A percentile compares a stretch with the other conserved stretches of the same genome.
phyloP scores from a whole-genome alignment of 192 early-diverging fungal genomes.

The Coemansia sp. region DNA sequence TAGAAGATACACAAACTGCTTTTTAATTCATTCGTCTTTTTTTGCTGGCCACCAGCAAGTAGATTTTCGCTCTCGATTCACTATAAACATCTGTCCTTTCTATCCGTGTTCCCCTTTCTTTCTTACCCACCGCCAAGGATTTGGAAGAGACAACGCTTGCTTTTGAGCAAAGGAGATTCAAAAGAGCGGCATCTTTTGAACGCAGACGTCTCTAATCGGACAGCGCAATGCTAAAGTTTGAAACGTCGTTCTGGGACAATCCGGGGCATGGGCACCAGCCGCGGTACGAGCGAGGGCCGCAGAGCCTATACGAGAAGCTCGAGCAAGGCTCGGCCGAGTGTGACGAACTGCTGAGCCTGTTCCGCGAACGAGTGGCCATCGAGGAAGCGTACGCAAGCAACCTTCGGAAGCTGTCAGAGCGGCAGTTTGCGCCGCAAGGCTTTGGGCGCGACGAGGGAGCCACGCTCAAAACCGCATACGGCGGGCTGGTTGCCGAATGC shows the following conservation, averaged over 20 bases:
- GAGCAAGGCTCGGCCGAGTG: conserved; percentile 50
- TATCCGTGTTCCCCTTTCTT: too few relatives aligned
- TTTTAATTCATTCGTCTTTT: too few relatives aligned
- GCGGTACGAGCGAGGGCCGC: conserved; percentile 50
- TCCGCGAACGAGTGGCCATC: conserved; percentile 48
- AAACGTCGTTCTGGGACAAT: conserved; percentile 60
- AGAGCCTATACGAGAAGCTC: conserved; percentile 50
- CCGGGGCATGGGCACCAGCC: conserved; percentile 47
- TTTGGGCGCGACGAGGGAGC: conserved; percentile 58
- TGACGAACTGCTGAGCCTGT: conserved; percentile 50
- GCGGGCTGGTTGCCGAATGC: conserved; percentile 50
- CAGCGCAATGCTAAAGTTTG: conserved; percentile 48
- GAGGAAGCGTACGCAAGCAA: conserved; percentile 50
- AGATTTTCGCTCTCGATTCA: too few relatives aligned
- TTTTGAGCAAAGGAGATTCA: too few relatives aligned
- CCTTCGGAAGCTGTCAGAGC: conserved; percentile 44
- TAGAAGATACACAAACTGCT: too few relatives aligned
- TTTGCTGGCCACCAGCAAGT: too few relatives aligned
- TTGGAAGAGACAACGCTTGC: too few relatives aligned
- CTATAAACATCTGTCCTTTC: too few relatives aligned
- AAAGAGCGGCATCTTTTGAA: too few relatives aligned
- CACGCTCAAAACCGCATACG: conserved; percentile 52
- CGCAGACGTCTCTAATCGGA: too few relatives aligned
- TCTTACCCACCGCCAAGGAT: too few relatives aligned
- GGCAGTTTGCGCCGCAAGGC: conserved; percentile 24